These are phyloP conservation scores for Thielaviopsis punctulata DNA, from an alignment of 2,329 filamentous ascomycete species.

Conservation along the genomic window DNA sequence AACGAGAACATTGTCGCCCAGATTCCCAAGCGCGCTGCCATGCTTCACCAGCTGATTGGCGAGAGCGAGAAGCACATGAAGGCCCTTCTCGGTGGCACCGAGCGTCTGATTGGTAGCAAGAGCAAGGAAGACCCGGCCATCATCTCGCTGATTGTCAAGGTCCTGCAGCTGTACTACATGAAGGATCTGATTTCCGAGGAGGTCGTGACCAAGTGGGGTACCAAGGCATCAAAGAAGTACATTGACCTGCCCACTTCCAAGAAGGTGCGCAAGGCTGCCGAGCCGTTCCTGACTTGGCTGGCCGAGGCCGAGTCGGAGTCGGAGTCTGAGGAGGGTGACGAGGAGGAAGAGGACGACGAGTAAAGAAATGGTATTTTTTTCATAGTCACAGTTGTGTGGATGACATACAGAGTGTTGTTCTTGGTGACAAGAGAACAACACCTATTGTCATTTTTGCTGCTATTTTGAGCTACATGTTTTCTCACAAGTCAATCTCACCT, in stretches of 20 bases:
- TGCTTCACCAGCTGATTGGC: conserved; percentile 83
- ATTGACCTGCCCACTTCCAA: conserved; percentile 76
- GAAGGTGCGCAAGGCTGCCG: conserved; percentile 88
- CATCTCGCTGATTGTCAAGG: conserved; percentile 58
- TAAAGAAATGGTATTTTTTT: not conserved
- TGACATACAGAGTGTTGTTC: not conserved
- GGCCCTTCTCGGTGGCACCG: conserved; percentile 83
- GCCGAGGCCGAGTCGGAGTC: conserved; percentile 49
- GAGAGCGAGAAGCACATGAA: conserved; percentile 81
- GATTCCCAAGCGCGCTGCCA: conserved; percentile 62
- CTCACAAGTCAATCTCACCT: not conserved
- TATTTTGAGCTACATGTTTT: not conserved
- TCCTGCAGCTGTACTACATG: conserved; percentile 81
- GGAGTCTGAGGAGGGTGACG: conserved; percentile 46
- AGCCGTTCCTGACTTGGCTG: conserved; percentile 90
- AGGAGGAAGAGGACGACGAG: conserved; percentile 10
- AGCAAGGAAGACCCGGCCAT: conserved; percentile 67
- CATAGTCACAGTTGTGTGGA: too few species aligned
- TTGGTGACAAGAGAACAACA: not conserved
- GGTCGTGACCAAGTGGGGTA: conserved; percentile 75
- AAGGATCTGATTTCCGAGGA: conserved; percentile 80
- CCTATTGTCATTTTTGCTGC: not conserved
- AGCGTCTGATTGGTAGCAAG: conserved; percentile 63
- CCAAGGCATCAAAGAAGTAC: conserved; percentile 96
- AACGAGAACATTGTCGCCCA: conserved; percentile 78